Evolutionary conservation across 1,284 basidiomycete genomes (phyloP).

Genomic region (Sparassis latifolia): DNA sequence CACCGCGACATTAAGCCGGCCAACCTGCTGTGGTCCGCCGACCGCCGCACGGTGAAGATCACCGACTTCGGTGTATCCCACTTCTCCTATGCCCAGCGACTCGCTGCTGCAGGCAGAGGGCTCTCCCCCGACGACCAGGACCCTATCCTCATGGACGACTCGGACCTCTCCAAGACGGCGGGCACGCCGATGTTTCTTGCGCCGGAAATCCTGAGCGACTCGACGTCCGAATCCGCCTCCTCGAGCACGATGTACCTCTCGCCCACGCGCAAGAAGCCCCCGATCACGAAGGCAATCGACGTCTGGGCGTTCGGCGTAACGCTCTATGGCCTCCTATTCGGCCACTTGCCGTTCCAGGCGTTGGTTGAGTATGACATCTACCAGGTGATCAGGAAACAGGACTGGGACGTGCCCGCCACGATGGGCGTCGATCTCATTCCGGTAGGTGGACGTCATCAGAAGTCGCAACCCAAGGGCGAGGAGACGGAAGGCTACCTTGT

Average conservation of each 20-base stretch:
- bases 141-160: constrained; percentile 74
- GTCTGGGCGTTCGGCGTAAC: constrained; percentile 99
- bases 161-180: constrained; percentile 88
- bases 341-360: constrained; percentile 66
- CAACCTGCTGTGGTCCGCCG: constrained; percentile 87
- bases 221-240: constrained; percentile 17
- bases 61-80: constrained; percentile 97
- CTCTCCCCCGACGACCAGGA: constrained; percentile 37
- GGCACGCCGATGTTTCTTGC: constrained; percentile 98
- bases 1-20: constrained; percentile 99
- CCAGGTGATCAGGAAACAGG: constrained; percentile 74
- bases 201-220: constrained; percentile 84
- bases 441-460: constrained; percentile 53
- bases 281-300: constrained; percentile 93
- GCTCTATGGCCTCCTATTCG: constrained; percentile 92
- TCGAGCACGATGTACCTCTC: constrained; percentile 22
- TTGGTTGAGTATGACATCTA: constrained; percentile 79
- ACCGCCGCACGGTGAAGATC: constrained; percentile 88
- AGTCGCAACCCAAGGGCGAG: constrained; percentile 24
- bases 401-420: constrained; percentile 63
- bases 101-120: constrained; percentile 44
- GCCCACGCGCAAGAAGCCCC: constrained; percentile 38
- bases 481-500: constrained; percentile 53
- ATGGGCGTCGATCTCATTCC: constrained; percentile 74
- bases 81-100: constrained; percentile 81